Conservation (phyloP, 345 rosid genomes). For the Physaria fendleri region DNA sequence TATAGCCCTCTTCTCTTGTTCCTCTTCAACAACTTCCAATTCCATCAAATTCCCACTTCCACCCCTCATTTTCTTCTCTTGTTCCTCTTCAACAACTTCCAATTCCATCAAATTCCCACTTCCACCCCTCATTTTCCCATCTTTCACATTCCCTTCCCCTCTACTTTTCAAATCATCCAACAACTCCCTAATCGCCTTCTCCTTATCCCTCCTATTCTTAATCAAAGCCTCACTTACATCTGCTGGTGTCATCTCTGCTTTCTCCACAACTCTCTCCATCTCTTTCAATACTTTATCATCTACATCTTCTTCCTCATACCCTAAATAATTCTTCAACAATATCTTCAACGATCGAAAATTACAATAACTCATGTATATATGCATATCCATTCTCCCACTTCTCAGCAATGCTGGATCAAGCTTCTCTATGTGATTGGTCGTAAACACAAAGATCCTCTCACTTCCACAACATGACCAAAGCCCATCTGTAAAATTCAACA, state of each 20-base stretch:
- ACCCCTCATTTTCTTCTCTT: slow-evolving; percentile 42
- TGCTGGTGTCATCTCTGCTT: slow-evolving; percentile 90
- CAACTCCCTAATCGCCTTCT: slow-evolving; percentile 53
- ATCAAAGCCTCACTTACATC: slow-evolving; percentile 81
- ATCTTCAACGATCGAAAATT: too few species aligned
- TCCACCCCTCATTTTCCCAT: slow-evolving; percentile 26
- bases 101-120: slow-evolving; percentile 28
- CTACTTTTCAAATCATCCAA: slow-evolving; percentile 41
- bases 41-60: slow-evolving; percentile 24
- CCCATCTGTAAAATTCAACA: slow-evolving; percentile 92
- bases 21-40: slow-evolving; percentile 45
- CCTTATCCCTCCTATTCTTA: slow-evolving; percentile 54
- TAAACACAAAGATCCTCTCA: slow-evolving; percentile 90
- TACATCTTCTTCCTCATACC: slow-evolving; percentile 34
- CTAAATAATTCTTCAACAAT: slow-evolving; percentile 65
- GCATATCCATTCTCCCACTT: too few species aligned
- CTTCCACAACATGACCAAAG: slow-evolving; percentile 98
- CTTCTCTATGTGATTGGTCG: slow-evolving; percentile 87
- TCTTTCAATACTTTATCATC: slow-evolving; percentile 31
- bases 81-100: slow-evolving; percentile 50
- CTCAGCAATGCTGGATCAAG: too few species aligned
- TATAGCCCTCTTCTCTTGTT: slow-evolving; percentile 81
- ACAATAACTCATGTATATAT: too few species aligned
- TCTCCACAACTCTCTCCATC: slow-evolving; percentile 43
- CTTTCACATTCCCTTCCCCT: slow-evolving; percentile 39